Conservation (phyloP, 2,329 filamentous ascomycete genomes). For the Exserohilum rostratum region DNA sequence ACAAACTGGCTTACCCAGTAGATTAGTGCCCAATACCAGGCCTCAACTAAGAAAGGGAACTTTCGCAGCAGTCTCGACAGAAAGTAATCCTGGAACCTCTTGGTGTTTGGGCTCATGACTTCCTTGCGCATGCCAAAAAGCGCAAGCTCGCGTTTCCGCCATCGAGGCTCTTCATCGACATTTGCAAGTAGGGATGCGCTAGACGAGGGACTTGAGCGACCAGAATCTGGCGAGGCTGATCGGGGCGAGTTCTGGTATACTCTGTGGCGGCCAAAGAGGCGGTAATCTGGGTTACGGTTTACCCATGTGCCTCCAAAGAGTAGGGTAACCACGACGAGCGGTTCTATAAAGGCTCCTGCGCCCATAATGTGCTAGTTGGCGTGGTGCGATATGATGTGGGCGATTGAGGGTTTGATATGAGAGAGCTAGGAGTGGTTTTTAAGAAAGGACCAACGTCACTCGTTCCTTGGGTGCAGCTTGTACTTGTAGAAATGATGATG, state of each 20-base stretch:
- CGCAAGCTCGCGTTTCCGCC: slow-evolving; percentile 58
- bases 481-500: not conserved
- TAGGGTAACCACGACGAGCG: slow-evolving; percentile 65
- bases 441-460: not conserved
- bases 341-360: slow-evolving; percentile 64
- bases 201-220: slow-evolving; percentile 47
- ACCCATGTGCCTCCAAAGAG: slow-evolving; percentile 68
- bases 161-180: slow-evolving; percentile 52
- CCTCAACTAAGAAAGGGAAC: slow-evolving; percentile 75
- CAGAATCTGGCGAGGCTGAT: slow-evolving; percentile 52
- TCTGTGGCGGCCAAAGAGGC: slow-evolving; percentile 40
- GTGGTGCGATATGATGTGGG: not conserved
- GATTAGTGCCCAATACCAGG: slow-evolving; percentile 78
- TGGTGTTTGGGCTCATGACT: slow-evolving; percentile 67
- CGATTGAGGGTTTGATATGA: not conserved
- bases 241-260: slow-evolving; percentile 31
- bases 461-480: not conserved
- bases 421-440: not conserved
- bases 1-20: slow-evolving; percentile 68
- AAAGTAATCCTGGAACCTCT: slow-evolving; percentile 63
- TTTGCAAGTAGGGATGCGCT: slow-evolving; percentile 52
- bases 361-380: slow-evolving; percentile 52
- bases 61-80: slow-evolving; percentile 68
- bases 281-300: slow-evolving; percentile 58
- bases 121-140: slow-evolving; percentile 55